Base-by-base conservation (phyloP, 148 eudicot species). In the Fagopyrum esculentum region DNA sequence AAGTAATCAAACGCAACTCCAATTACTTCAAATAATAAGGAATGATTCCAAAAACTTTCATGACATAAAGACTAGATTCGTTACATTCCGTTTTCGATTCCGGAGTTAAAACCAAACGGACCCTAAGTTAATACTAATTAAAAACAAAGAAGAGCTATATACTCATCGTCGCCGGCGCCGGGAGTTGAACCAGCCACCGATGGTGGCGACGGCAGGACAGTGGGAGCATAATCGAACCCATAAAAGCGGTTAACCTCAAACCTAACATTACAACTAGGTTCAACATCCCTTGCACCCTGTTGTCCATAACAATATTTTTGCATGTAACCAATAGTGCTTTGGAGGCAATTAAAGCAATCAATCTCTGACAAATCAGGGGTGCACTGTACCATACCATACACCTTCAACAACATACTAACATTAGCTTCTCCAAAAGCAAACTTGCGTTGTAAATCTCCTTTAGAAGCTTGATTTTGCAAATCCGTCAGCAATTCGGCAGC, bases 381-480 rank as follows among this genome's bases (percentile, higher is more conserved):
- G 9, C 69, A 63, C 44, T 63, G 69, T 16, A 12, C 44, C 16
- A 63, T 6, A 11, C 44, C 69, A 26, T 63, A 63, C 43, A 30
- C 45, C 45, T 30, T 63, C 16, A 9, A 4, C 0, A 15, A 29
- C 6, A 6, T 6, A 2, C 0, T 63, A 9, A 47, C 75, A n/a
- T 29, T 51, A 13, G 46, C 68, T 17, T 52, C 47, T 29, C 70
- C 71, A 1, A 29, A 17, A 2, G 77, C 77, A 75, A 68, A 79
- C 43, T 79, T 79, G 44, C 26, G 74, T 2, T n/a, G 4, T 10
- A 74, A 79, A 26, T 77, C 75, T 16, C 79, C 75, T 0, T 52
- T 15, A 4, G 74, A 44, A 4, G 79, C 68, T 22, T 69, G 26
- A 0, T 12, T 4, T 15, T 69, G 63, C 12, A 81, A 19, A 7